phyloP scores from a whole-genome alignment of 1,284 basidiomycete genomes.

The Fomitopsis schrenkii region DNA sequence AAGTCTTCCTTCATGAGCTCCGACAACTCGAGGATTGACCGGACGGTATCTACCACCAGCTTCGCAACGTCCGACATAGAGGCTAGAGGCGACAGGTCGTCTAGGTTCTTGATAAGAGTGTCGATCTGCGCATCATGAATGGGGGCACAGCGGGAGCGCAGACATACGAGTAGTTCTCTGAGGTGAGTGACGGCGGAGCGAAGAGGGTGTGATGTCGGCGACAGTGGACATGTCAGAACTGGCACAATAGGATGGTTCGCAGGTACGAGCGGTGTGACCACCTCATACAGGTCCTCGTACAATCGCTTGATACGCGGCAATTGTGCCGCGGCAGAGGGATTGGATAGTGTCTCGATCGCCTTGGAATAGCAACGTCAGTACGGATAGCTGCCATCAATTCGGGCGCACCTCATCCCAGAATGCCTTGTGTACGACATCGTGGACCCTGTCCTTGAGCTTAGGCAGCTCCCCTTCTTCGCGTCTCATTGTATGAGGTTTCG shows the following conservation, averaged over 20 bases:
- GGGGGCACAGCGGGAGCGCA: conserved; percentile 63
- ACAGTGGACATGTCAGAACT: conserved; percentile 49
- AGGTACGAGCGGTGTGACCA: conserved; percentile 52
- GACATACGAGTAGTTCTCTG: conserved; percentile 42
- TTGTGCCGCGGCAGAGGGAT: conserved; percentile 39
- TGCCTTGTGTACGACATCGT: conserved; percentile 50
- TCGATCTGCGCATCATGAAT: conserved; percentile 53
- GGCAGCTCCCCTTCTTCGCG: conserved; percentile 21
- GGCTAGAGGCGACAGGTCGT: conserved; percentile 25
- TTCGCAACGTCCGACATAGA: conserved; percentile 28
- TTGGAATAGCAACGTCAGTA: conserved; percentile 17
- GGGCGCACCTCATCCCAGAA: conserved; percentile 68
- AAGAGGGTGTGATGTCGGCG: conserved; percentile 65
- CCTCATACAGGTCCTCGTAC: conserved; percentile 47
- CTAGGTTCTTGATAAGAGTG: conserved; percentile 36
- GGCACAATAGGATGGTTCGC: conserved; percentile 41
- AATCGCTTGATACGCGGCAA: conserved; percentile 48
- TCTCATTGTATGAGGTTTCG: conserved; percentile 30
- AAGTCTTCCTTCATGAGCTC: conserved; percentile 64
- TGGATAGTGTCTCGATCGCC: conserved; percentile 41
- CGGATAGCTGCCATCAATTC: not conserved
- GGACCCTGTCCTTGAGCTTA: conserved; percentile 45
- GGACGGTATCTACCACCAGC: conserved; percentile 41
- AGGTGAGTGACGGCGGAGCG: conserved; percentile 48
- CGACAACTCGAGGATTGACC: conserved; percentile 43